Conservation (phyloP, 768 basidiomycete genomes). For the Mycena indigotica region DNA sequence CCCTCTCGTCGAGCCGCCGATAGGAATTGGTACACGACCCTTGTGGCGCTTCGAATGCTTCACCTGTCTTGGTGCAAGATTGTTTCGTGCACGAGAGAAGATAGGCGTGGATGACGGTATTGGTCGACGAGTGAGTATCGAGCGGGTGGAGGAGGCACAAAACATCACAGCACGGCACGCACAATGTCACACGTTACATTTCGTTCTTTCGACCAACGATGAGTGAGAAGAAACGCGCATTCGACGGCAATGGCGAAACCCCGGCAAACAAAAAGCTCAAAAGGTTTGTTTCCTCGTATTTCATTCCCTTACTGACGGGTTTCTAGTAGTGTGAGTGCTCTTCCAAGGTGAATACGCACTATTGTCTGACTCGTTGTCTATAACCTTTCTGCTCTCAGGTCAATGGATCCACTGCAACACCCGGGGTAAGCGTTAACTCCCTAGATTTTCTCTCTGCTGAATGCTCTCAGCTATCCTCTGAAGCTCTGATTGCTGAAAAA, state of each 20-base stretch:
- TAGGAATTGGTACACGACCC: conserved; percentile 82
- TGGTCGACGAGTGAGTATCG: conserved; percentile 6
- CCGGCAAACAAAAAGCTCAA: conserved; percentile 60
- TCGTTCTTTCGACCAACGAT: conserved; percentile 42
- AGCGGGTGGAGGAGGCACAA: conserved; percentile 19
- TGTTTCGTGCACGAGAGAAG: conserved; percentile 51
- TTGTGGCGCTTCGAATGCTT: conserved; percentile 90
- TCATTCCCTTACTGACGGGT: conserved; percentile 16
- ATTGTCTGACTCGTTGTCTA: conserved; percentile 65
- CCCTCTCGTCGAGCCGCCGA: conserved; percentile 89
- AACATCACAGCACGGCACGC: too few species aligned
- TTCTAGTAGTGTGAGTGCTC: conserved; percentile 72
- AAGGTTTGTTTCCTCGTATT: conserved; percentile 50
- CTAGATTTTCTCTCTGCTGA: conserved; percentile 5
- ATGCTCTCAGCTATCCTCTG: conserved; percentile 44
- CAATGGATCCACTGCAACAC: conserved; percentile 45
- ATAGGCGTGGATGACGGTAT: conserved; percentile 34
- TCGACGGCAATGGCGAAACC: conserved; percentile 56
- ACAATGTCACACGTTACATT: too few species aligned
- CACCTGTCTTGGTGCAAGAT: conserved; percentile 82
- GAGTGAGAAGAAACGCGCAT: conserved; percentile 68
- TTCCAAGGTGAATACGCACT: conserved; percentile 73
- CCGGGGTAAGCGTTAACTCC: conserved; percentile 44
- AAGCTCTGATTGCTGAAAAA: conserved; percentile 79
- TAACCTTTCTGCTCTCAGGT: conserved; percentile 63